Evolutionary conservation across 495 filamentous ascomycete genomes (phyloP).

Genomic region (Hypoxylon fuscum): DNA sequence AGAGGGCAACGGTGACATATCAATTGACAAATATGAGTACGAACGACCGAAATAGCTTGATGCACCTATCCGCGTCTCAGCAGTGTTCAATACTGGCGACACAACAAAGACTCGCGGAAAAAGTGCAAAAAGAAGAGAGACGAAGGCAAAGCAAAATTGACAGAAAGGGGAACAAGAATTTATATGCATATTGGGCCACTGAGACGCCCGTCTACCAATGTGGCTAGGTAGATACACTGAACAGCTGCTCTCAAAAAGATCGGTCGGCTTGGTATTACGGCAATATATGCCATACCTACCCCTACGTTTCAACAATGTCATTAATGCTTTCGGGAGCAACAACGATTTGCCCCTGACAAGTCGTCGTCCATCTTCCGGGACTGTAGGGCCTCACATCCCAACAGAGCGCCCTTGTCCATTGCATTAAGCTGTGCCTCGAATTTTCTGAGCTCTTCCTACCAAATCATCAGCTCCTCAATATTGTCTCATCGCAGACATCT

Average conservation of each 20-base stretch:
- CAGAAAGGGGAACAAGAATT: conserved; percentile 42
- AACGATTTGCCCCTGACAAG: too few relatives aligned
- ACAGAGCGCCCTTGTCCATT: too few relatives aligned
- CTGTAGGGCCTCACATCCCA: too few relatives aligned
- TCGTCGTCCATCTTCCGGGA: too few relatives aligned
- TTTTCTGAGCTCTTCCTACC: too few relatives aligned
- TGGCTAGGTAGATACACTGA: conserved; percentile 16
- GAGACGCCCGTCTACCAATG: conserved; percentile 32
- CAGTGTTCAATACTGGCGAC: conserved; percentile 44
- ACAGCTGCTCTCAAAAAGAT: not conserved
- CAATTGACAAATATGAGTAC: conserved; percentile 40
- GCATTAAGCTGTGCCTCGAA: too few relatives aligned
- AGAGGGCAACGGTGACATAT: conserved; percentile 28
- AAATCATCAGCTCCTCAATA: too few relatives aligned
- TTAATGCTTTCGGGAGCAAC: too few relatives aligned
- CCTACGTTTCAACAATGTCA: too few relatives aligned
- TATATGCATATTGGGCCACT: conserved; percentile 32
- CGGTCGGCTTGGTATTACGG: too few relatives aligned
- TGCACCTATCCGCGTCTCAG: conserved; percentile 40
- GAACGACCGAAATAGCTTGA: conserved; percentile 41
- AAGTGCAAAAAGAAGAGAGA: conserved; percentile 36
- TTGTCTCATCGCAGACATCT: too few relatives aligned
- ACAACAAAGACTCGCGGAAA: conserved; percentile 42
- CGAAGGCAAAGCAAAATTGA: conserved; percentile 33
- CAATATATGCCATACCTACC: too few relatives aligned